A percentile compares a stretch with the other conserved stretches of the same genome.
phyloP scores from a whole-genome alignment of 2,329 filamentous ascomycete genomes.

The Diaporthe helianthi region DNA sequence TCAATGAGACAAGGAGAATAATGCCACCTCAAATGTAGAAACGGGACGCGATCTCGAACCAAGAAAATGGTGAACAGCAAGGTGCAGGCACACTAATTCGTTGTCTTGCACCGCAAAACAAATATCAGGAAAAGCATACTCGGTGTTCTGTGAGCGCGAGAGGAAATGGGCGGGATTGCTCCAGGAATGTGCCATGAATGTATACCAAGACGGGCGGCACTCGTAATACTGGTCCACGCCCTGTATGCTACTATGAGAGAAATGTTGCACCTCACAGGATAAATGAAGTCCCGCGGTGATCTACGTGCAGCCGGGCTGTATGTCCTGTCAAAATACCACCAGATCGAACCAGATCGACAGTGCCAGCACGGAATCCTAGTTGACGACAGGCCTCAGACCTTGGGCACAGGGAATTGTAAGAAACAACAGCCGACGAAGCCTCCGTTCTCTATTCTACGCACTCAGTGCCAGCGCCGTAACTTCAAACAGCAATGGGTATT shows the following conservation, averaged over 20 bases:
- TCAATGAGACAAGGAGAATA: not conserved
- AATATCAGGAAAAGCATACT: conserved; percentile 2
- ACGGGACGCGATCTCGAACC: conserved; percentile 6
- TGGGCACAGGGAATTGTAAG: not conserved
- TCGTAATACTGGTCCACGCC: not conserved
- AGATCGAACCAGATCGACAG: too few species aligned
- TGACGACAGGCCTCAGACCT: not conserved
- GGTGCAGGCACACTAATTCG: not conserved
- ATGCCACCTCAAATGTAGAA: conserved; percentile 13
- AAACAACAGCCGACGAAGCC: not conserved
- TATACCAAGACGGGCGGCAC: conserved; percentile 24
- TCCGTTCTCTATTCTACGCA: conserved; percentile 17
- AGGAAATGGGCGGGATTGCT: not conserved
- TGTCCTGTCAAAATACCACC: not conserved
- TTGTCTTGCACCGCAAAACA: conserved; percentile 1
- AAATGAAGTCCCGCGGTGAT: not conserved
- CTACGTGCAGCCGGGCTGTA: not conserved
- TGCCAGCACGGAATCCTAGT: not conserved
- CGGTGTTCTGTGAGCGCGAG: conserved; percentile 10
- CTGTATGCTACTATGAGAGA: conserved; percentile 19
- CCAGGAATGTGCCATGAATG: conserved; percentile 17
- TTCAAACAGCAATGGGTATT: conserved; percentile 29
- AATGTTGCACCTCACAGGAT: not conserved
- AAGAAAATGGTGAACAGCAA: not conserved
- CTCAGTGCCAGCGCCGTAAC: conserved; percentile 16